Evolutionary conservation across 805 yeast species (phyloP).

Genomic region (Spathaspora passalidarum): DNA sequence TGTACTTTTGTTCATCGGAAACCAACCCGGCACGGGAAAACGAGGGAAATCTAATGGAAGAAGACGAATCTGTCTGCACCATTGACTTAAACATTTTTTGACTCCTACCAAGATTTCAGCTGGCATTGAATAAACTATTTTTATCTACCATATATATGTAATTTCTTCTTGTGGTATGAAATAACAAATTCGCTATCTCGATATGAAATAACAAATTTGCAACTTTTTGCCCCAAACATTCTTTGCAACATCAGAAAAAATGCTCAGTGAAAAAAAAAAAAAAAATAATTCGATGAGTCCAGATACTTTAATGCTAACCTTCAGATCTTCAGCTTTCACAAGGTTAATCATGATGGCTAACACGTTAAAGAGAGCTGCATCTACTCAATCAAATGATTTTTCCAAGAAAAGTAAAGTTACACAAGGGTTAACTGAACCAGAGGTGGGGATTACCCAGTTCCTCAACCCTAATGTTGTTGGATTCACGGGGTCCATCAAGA

Average conservation of each 20-base stretch:
- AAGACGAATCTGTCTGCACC: constrained; percentile 10
- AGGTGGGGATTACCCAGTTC: constrained; percentile 85
- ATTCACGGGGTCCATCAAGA: constrained; percentile 78
- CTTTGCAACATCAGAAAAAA: not conserved
- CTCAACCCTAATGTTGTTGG: constrained; percentile 52
- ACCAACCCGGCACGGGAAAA: not conserved
- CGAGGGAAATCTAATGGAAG: constrained; percentile 10
- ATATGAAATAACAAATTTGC: not conserved
- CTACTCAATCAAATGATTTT: not conserved
- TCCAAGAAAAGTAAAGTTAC: not conserved
- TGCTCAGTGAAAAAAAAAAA: not conserved
- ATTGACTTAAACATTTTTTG: constrained; percentile 53
- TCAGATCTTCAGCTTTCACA: constrained; percentile 20
- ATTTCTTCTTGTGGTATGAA: no score
- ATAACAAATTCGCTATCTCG: not conserved
- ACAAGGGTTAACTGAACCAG: not conserved
- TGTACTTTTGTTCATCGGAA: not conserved
- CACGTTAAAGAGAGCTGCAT: constrained; percentile 1
- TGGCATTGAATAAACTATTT: not conserved
- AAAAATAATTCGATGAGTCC: not conserved
- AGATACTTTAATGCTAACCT: not conserved
- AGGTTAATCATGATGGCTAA: not conserved
- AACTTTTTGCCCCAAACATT: not conserved
- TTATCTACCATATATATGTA: no score
- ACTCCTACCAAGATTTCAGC: not conserved